A percentile compares a stretch with the other conserved stretches of the same genome.
phyloP scores from a whole-genome alignment of 208 protist species.

The Angomonas deanei region DNA sequence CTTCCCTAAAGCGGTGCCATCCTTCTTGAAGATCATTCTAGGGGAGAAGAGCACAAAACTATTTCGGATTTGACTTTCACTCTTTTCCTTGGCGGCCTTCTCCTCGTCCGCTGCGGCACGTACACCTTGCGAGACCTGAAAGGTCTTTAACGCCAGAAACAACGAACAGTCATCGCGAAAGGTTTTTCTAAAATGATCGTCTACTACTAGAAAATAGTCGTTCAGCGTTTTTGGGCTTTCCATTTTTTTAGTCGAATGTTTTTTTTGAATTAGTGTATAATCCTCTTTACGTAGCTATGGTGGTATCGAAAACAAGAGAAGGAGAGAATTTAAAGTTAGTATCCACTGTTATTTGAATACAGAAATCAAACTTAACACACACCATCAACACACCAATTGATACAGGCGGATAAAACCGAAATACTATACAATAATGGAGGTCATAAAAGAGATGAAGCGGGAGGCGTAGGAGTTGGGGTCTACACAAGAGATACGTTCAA shows the following conservation, averaged over 20 bases:
- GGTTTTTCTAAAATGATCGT: conserved; percentile 86
- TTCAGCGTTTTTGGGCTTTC: conserved; percentile 57
- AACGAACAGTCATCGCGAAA: conserved; percentile 72
- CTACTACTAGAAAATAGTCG: conserved; percentile 69
- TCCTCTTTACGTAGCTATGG: background rate
- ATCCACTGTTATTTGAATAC: background rate
- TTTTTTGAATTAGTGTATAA: background rate
- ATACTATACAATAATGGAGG: conserved; percentile 76
- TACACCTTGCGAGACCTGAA: conserved; percentile 51
- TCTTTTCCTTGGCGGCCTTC: background rate
- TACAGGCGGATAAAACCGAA: background rate
- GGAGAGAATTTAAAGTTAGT: background rate
- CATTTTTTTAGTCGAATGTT: conserved; percentile 26
- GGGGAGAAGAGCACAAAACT: conserved; percentile 67
- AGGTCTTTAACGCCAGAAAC: conserved; percentile 71
- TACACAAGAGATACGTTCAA: conserved; percentile 82
- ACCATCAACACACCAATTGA: too few species aligned
- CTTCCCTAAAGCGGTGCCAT: conserved; percentile 63
- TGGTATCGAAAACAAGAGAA: background rate
- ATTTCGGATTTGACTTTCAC: background rate
- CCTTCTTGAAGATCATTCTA: conserved; percentile 50
- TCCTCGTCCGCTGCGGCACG: background rate
- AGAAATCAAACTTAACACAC: background rate
- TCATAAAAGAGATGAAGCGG: conserved; percentile 88
- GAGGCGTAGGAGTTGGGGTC: conserved; percentile 73